Evolutionary conservation across 2,329 filamentous ascomycete genomes (phyloP).

Genomic region (Sporothrix pseudoabietina): DNA sequence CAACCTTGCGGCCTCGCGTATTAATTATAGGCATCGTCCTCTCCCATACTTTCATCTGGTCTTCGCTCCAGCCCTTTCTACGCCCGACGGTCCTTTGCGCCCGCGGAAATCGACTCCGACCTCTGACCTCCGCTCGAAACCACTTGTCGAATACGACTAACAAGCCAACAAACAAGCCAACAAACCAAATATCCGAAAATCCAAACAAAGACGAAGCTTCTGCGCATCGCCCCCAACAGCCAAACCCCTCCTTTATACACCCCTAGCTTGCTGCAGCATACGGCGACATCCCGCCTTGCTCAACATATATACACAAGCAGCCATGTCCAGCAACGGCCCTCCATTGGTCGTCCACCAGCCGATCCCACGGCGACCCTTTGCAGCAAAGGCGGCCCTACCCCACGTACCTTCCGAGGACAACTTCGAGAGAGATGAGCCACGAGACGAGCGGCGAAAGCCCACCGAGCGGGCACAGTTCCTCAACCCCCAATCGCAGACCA

Average conservation of each 20-base stretch:
- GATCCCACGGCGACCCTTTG: slow-evolving; percentile 71
- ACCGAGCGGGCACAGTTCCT: slow-evolving; percentile 30
- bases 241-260: not conserved
- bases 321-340: slow-evolving; percentile 35
- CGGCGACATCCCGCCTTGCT: not conserved
- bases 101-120: slow-evolving; percentile 8
- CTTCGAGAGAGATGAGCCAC: not conserved
- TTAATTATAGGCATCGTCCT: slow-evolving; percentile 13
- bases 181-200: no score
- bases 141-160: not conserved
- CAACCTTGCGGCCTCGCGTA: not conserved
- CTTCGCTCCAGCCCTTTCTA: no score
- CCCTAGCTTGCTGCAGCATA: not conserved
- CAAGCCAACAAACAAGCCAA: not conserved
- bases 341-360: slow-evolving; percentile 64
- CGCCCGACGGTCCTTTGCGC: not conserved
- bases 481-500: slow-evolving; percentile 16
- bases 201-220: not conserved
- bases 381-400: slow-evolving; percentile 55
- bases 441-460: not conserved
- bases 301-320: not conserved
- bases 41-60: not conserved
- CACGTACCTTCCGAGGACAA: slow-evolving; percentile 48
- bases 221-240: not conserved
- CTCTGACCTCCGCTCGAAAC: not conserved